Conservation (phyloP, 345 rosid genomes). For the Trapa bicornis region DNA sequence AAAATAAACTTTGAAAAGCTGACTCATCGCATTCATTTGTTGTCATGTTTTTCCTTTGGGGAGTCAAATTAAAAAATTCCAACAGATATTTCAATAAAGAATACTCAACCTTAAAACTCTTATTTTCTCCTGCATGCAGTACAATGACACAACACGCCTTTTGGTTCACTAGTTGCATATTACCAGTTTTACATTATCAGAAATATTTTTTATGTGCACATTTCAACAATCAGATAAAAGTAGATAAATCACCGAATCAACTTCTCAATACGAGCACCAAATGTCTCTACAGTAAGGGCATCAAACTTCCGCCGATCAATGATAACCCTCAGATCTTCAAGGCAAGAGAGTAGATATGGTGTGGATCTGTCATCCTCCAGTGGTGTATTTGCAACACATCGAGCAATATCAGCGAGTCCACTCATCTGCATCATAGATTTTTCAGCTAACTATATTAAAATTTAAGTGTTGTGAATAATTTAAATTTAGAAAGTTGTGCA, state of each 20-base stretch:
- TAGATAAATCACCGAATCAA: conserved; percentile 47
- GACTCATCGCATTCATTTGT: not conserved
- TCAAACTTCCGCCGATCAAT: conserved; percentile 79
- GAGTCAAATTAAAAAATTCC: not conserved
- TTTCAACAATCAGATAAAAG: conserved; percentile 5
- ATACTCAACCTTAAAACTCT: not conserved
- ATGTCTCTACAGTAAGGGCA: conserved; percentile 93
- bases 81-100: not conserved
- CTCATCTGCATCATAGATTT: conserved; percentile 50
- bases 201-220: not conserved
- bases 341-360: conserved; percentile 62
- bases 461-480: not conserved
- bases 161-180: not conserved
- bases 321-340: conserved; percentile 72
- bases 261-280: conserved; percentile 91
- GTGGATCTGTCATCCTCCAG: conserved; percentile 63
- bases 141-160: not conserved
- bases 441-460: conserved; percentile 12
- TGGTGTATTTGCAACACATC: conserved; percentile 73
- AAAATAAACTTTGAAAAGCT: not conserved
- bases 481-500: not conserved
- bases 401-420: conserved; percentile 97
- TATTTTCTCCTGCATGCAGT: not conserved
- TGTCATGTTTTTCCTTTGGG: no score
- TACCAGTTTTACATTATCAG: not conserved